These are phyloP conservation scores for Pseudophaeomoniella oleicola DNA, from an alignment of 2,329 filamentous ascomycete species.

Conservation along the genomic window DNA sequence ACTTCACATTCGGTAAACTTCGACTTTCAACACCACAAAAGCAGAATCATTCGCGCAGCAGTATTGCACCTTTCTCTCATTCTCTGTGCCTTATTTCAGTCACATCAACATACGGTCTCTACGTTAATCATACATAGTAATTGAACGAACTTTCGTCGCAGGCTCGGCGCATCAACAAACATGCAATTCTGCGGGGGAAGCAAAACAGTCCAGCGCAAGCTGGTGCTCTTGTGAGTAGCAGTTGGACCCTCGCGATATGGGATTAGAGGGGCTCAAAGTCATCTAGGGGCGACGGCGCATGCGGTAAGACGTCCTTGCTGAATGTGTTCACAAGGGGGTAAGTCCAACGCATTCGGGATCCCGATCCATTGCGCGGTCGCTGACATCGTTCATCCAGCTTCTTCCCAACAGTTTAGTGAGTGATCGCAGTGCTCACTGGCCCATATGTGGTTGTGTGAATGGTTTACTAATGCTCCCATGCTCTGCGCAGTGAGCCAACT, in stretches of 20 bases:
- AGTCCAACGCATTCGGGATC: slow-evolving; percentile 17
- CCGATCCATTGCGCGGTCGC: slow-evolving; percentile 1
- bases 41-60: too few relatives aligned
- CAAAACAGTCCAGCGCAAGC: slow-evolving; percentile 88
- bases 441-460: not conserved
- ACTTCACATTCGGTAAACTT: too few relatives aligned
- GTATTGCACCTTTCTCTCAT: too few relatives aligned
- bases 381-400: slow-evolving; percentile 42
- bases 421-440: slow-evolving; percentile 4
- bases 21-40: too few relatives aligned
- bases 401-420: slow-evolving; percentile 90
- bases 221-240: slow-evolving; percentile 64
- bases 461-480: not conserved
- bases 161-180: slow-evolving; percentile 11
- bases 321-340: slow-evolving; percentile 98
- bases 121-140: too few relatives aligned
- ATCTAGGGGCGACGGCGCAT: slow-evolving; percentile 78
- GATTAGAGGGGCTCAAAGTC: slow-evolving; percentile 8
- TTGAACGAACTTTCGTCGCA: too few relatives aligned
- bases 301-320: slow-evolving; percentile 88
- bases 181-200: slow-evolving; percentile 54
- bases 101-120: too few relatives aligned
- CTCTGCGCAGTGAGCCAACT: slow-evolving; percentile 57
- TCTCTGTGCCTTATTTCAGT: too few relatives aligned
- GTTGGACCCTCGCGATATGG: not conserved